Conservation (phyloP, 352 stramenopile genomes). For the Pythium chondricola region DNA sequence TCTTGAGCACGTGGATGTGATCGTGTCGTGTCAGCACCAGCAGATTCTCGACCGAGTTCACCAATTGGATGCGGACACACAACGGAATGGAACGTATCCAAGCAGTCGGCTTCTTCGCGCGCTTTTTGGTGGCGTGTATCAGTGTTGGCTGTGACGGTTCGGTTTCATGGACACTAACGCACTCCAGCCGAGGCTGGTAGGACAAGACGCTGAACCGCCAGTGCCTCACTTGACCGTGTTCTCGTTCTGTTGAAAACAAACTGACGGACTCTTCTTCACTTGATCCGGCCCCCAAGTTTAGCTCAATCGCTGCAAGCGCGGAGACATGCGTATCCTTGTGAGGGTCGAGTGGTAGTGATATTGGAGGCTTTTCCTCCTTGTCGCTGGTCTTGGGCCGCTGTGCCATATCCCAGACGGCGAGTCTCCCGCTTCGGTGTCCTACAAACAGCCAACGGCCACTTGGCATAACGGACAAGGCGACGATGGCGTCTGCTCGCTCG, state of each 20-base stretch:
- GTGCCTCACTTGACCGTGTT: slow-evolving; percentile 3
- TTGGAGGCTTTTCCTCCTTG: neutral
- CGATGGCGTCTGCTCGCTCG: slow-evolving; percentile 22
- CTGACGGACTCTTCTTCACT: neutral
- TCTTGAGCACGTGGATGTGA: slow-evolving; percentile 62
- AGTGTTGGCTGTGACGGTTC: neutral
- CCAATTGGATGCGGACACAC: slow-evolving; percentile 49
- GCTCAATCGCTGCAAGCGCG: slow-evolving; percentile 6
- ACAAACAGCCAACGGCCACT: slow-evolving; percentile 53
- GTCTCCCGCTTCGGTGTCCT: slow-evolving; percentile 26
- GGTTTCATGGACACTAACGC: slow-evolving; percentile 9
- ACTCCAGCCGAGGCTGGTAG: slow-evolving; percentile 4
- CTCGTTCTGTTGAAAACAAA: slow-evolving; percentile 18
- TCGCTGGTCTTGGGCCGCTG: neutral
- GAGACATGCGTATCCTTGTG: slow-evolving; percentile 4
- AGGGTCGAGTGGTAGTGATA: neutral
- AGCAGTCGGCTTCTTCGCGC: slow-evolving; percentile 9
- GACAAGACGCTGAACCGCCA: slow-evolving; percentile 19
- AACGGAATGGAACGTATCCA: slow-evolving; percentile 20
- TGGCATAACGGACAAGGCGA: slow-evolving; percentile 25
- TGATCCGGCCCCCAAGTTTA: neutral
- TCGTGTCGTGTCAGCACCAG: slow-evolving; percentile 44
- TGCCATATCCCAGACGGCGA: slow-evolving; percentile 51
- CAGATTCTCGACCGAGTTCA: slow-evolving; percentile 37
- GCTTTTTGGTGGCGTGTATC: slow-evolving; percentile 1